Evolutionary conservation across 2,329 filamentous ascomycete genomes (phyloP).

Genomic region (Talaromyces rugulosus): DNA sequence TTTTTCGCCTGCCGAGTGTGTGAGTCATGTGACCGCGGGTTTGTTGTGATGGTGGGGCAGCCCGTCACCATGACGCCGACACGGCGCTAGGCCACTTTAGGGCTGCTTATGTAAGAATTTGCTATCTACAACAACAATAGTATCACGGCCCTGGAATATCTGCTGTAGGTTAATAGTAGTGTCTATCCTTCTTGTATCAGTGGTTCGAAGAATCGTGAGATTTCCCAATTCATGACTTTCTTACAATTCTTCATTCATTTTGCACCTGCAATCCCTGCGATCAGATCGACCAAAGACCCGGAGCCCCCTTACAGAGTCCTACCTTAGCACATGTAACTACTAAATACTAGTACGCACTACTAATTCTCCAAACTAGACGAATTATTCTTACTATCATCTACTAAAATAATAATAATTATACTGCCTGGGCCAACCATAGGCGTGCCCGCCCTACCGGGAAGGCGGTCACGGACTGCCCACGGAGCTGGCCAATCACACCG

Average conservation of each 20-base stretch:
- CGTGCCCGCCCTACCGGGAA: not conserved
- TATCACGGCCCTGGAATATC: too few relatives aligned
- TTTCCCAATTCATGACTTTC: too few relatives aligned
- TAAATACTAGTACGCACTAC: too few relatives aligned
- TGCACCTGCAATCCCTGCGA: too few relatives aligned
- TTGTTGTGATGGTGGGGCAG: not conserved
- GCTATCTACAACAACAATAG: not conserved
- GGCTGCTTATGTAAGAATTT: not conserved
- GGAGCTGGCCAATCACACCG: not conserved
- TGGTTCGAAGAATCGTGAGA: too few relatives aligned
- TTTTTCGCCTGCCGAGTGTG: not conserved
- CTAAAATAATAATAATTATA: too few relatives aligned
- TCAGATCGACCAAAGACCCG: too few relatives aligned
- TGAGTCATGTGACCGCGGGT: not conserved
- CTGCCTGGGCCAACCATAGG: not conserved
- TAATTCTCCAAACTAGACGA: not conserved
- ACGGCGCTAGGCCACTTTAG: not conserved
- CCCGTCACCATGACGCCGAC: slow-evolving; percentile 8
- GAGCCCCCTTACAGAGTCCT: too few relatives aligned
- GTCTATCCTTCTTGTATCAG: too few relatives aligned
- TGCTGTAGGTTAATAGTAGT: not conserved
- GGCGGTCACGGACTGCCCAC: not conserved
- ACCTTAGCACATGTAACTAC: too few relatives aligned
- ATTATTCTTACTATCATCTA: not conserved
- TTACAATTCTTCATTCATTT: too few relatives aligned